phyloP scores from a whole-genome alignment of 2,329 filamentous ascomycete genomes.

The Fusarium metavorans region DNA sequence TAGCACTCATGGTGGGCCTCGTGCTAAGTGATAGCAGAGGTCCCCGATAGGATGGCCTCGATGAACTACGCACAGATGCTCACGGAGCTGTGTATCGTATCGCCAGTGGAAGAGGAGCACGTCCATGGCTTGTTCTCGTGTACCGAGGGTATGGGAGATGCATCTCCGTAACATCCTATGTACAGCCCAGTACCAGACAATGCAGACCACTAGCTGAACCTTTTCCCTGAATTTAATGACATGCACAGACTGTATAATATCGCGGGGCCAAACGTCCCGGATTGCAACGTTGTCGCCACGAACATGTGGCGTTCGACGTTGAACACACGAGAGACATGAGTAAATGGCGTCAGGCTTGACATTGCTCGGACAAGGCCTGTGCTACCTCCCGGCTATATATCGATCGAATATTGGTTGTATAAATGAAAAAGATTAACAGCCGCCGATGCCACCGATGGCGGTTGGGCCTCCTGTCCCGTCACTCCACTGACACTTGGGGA shows the following conservation, averaged over 20 bases:
- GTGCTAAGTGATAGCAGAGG: background rate
- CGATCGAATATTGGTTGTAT: background rate
- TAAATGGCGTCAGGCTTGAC: background rate
- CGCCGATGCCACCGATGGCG: slow-evolving; percentile 10
- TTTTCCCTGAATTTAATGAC: background rate
- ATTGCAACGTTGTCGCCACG: slow-evolving; percentile 19
- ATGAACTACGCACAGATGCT: slow-evolving; percentile 1
- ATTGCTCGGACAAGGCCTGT: background rate
- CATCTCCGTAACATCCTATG: background rate
- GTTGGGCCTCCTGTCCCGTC: slow-evolving; percentile 6
- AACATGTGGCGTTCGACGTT: slow-evolving; percentile 16
- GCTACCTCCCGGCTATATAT: background rate
- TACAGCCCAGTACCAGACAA: background rate
- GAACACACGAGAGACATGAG: slow-evolving; percentile 1
- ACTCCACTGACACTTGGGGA: slow-evolving; percentile 7
- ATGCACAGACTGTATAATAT: background rate
- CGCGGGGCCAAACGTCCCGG: background rate
- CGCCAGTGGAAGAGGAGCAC: background rate
- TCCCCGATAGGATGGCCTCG: background rate
- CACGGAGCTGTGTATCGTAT: background rate
- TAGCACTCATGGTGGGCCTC: background rate
- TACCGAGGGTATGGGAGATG: slow-evolving; percentile 2
- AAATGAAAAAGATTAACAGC: slow-evolving; percentile 5
- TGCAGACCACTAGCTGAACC: background rate
- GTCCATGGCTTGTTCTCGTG: slow-evolving; percentile 1